Percentiles rank a stretch among this genome's conserved stretches.
phyloP scores from a whole-genome alignment of 2,329 filamentous ascomycete genomes.

The Apiospora rasikravindrae region DNA sequence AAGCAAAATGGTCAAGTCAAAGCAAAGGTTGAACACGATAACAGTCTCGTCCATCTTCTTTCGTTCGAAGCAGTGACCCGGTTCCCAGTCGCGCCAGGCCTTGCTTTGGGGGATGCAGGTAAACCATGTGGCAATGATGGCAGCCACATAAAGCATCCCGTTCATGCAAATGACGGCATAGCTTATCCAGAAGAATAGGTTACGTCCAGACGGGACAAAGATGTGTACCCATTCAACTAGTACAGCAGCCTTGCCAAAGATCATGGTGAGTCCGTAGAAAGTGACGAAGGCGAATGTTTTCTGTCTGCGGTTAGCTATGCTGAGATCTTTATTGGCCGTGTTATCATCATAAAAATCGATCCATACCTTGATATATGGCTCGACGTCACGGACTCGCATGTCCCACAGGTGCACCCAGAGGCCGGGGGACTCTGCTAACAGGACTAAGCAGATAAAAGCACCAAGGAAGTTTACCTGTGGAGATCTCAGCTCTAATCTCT shows the following conservation, averaged over 20 bases:
- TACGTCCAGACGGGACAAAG: not conserved
- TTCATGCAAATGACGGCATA: not conserved
- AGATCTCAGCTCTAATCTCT: not conserved
- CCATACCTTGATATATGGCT: slow-evolving; percentile 11
- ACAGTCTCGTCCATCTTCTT: not conserved
- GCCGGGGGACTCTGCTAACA: not conserved
- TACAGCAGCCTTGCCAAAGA: not conserved
- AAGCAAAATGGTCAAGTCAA: slow-evolving; percentile 24
- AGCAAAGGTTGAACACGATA: slow-evolving; percentile 25
- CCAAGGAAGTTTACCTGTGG: not conserved
- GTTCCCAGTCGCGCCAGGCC: not conserved
- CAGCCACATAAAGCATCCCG: not conserved
- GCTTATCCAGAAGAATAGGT: not conserved
- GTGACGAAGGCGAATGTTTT: not conserved
- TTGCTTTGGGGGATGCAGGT: not conserved
- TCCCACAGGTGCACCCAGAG: slow-evolving; percentile 17
- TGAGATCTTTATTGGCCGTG: not conserved
- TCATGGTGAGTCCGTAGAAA: slow-evolving; percentile 9
- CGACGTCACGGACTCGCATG: not conserved
- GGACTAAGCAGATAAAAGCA: not conserved
- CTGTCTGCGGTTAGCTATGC: not conserved
- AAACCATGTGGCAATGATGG: not conserved
- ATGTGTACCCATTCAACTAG: not conserved
- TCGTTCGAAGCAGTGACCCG: not conserved
- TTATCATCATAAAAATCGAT: too few species aligned